Percentiles rank a stretch among this genome's conserved stretches.
phyloP scores from a whole-genome alignment of 768 basidiomycete genomes.

The Psilocybe cubensis region DNA sequence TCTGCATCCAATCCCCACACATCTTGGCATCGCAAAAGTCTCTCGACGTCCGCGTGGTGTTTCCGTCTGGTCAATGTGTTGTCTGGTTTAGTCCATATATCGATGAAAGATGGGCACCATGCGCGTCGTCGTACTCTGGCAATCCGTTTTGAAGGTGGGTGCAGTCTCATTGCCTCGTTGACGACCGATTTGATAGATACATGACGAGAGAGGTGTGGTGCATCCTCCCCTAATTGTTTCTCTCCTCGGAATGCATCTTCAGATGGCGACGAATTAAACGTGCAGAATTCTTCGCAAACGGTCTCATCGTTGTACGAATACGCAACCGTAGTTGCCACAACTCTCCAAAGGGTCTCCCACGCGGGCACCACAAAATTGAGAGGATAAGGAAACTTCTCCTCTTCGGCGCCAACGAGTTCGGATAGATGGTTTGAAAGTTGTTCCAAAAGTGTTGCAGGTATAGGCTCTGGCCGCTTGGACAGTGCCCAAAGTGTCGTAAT shows the following conservation, averaged over 20 bases:
- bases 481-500: conserved; percentile 53
- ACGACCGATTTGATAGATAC: conserved; percentile 42
- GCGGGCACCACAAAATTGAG: conserved; percentile 59
- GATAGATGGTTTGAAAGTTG: conserved; percentile 40
- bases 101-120: conserved; percentile 14
- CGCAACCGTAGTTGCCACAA: conserved; percentile 49
- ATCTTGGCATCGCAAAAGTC: conserved; percentile 30
- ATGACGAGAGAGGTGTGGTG: too few relatives aligned
- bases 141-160: conserved; percentile 56
- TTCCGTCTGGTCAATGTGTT: neutral
- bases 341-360: conserved; percentile 68
- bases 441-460: conserved; percentile 34
- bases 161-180: conserved; percentile 48
- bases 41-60: conserved; percentile 39
- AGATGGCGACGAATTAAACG: conserved; percentile 37
- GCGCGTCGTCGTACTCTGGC: conserved; percentile 26
- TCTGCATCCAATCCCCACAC: conserved; percentile 41
- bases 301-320: conserved; percentile 33
- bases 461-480: conserved; percentile 39
- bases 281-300: conserved; percentile 32
- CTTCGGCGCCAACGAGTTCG: conserved; percentile 40
- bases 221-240: too few relatives aligned
- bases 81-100: neutral
- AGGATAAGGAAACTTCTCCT: conserved; percentile 36
- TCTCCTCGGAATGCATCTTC: conserved; percentile 28